Evolutionary conservation across 2,329 filamentous ascomycete genomes (phyloP), one percentile per base, ranked within the genome.

Genomic region (Dothistroma septosporum): DNA sequence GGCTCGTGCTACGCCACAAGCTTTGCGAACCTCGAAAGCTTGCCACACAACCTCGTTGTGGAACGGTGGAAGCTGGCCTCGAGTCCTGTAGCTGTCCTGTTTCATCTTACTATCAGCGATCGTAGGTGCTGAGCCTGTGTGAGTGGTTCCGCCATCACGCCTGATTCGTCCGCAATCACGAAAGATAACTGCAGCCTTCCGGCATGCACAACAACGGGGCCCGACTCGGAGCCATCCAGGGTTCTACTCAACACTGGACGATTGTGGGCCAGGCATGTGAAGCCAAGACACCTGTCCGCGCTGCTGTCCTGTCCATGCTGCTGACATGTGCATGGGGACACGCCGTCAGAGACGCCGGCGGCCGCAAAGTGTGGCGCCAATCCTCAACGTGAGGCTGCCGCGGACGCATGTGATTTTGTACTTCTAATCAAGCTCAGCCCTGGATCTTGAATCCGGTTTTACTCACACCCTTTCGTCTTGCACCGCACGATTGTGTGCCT

Each of bases 291-390:
- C 11, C 31, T 21, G 21, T 32, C 31, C 24, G 24, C 31, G 2
- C 50, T 21, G 19, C 28, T 24, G 47, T 33, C 50, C 37, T 52
- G 56, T 58, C 33, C n/a, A 31, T 52, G 37, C 47, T 47, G 41
- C 35, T 59, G 57, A 54, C 57, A 59, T 59, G 57, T 59, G 57
- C 57, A 58, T 32, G 57, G 32, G 44, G 37, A 19, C 28, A 8
- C 33, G 21, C 56, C 56, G 57, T 10, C 47, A 54, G 33, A 28
- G 11, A 1, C 57, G 49, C 57, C 49, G 57, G 48, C 16, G 12
- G 32, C 31, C 28, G 9, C 21, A 44, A 22, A 50, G 14, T 50
- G 44, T 50, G 44, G 46, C 31, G 56, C 32, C n/a, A 14, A 31
- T 31, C 47, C 22, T 10, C 10, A 19, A 10, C 19, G 44, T 37